A percentile compares a stretch with the other conserved stretches of the same genome.
These are phyloP conservation scores for Samsoniella hepiali DNA, from an alignment of 2,329 filamentous ascomycete species.

Conservation along the genomic window DNA sequence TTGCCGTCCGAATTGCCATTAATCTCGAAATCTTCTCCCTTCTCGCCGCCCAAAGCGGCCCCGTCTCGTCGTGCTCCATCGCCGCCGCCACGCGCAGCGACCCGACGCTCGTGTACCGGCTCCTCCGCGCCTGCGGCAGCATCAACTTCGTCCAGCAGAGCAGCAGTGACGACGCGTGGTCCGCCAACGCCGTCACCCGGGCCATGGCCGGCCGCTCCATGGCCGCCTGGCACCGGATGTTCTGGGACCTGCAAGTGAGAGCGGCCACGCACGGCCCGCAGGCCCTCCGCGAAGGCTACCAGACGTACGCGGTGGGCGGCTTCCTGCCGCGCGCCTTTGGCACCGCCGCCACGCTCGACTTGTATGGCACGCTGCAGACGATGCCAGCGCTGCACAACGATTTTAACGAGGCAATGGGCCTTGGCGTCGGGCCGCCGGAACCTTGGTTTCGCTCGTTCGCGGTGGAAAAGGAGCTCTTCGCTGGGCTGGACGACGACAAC, in stretches of 20 bases:
- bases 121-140: background rate
- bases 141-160: background rate
- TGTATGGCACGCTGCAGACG: background rate
- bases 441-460: slow-evolving; percentile 22
- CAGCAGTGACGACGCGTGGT: background rate
- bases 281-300: background rate
- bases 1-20: background rate
- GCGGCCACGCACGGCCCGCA: background rate
- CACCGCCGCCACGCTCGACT: background rate
- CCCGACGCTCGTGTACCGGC: background rate
- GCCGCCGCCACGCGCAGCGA: background rate
- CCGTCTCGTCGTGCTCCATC: background rate
- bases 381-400: background rate
- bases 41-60: background rate
- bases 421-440: background rate
- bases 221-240: background rate
- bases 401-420: background rate
- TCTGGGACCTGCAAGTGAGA: background rate
- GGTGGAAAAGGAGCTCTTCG: slow-evolving; percentile 26
- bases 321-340: background rate
- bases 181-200: background rate
- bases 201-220: background rate
- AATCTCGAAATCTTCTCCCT: background rate
- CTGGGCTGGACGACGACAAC: slow-evolving; percentile 20
- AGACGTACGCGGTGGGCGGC: background rate